Evolutionary conservation across 495 filamentous ascomycete species (phyloP), one percentile per base, ranked within the genome.

Genomic region (Penicillium macrosclerotiorum): DNA sequence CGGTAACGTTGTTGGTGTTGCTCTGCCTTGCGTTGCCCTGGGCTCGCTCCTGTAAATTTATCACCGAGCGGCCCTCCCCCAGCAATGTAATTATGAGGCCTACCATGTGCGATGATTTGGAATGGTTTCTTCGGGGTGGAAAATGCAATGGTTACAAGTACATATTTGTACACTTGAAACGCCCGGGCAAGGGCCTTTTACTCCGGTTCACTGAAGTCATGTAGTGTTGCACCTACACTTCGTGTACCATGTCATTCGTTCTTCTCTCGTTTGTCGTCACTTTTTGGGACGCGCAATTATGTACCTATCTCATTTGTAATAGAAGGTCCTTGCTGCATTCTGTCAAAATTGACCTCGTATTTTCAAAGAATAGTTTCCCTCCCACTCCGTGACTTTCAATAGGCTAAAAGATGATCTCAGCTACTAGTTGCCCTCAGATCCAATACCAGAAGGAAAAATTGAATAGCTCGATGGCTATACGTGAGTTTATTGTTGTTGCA

Each of bases 1-100:
- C 51, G 50, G 57, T 8, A 63, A 68, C 34, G 57, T 75, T 12
- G 49, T 74, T 55, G 73, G 73, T 35, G 59, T 76, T 36, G 69
- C 64, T 13, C 33, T 72, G 33, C 70, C 73, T 37, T 75, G 72
- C 52, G 47, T 73, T 49, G 68, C 69, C 31, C 64, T 73, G 22
- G 59, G 64, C 45, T 53, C 63, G 34, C 37, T 74, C 34, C 37
- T 76, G 30, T 76, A 76, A 70, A 52, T 16, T 3, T 17, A 8
- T 8, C n/a, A 23, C 6, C 18, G 4, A 14, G 38, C 23, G 9
- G 4, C 30, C 30, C 8, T 20, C 27, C 19, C 23, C 34, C 37
- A 37, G 35, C 45, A 26, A 43, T 24, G 19, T 25, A 32, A 37
- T 23, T 31, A 25, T 13, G 30, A 37, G 8, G 29, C 20, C 42